Evolutionary conservation across 1,139 yeast genomes (phyloP), one percentile per base, ranked within the genome.

Genomic region (Wickerhamiella pararugosa): DNA sequence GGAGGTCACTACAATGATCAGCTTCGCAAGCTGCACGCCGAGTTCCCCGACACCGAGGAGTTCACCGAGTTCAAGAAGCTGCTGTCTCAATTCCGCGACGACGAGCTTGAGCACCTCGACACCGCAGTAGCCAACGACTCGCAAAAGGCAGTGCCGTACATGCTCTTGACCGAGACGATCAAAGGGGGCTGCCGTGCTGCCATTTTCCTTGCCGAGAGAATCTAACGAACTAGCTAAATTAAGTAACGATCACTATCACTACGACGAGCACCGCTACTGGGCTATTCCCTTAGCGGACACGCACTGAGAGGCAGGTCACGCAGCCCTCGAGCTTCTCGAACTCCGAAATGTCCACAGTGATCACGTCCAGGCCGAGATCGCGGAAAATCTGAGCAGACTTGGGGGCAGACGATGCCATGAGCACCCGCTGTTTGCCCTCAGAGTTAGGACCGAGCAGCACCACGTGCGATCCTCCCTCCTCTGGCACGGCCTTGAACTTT

Each of bases 1-100:
- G 99, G 98, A 2, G 82, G 83, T 1, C 99, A 90, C 59, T 90
- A 90, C 63, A 90, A 92, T 56, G 77, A 79, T 48, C 99, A 90
- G 60, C 65, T 90, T 49, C 67, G 99, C 43, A 76, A 79, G 43
- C 65, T 90, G 46, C 55, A 56, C 48, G 48, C 60, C 47, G 49
- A 54, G 32, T 57, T 59, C 47, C 60, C 62, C 3, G 56, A 59
- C 3, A 57, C 71, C 0, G 70, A 73, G 15, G 94, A 83, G 53
- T 59, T 86, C 42, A 59, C 61, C 2, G 60, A 66, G 5, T 65
- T 90, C 54, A 79, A 75, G 50, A 65, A 70, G 32, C 69, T 75
- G 3, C 77, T 92, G 42, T 77, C 76, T 49, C 69, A 74, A 44
- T 92, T 90, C 58, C 70, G 99, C 58, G 98, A 90, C 57, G 95